Evolutionary conservation across 1,284 basidiomycete species (phyloP).

Genomic region (Leucocoprinus gongylophorus): DNA sequence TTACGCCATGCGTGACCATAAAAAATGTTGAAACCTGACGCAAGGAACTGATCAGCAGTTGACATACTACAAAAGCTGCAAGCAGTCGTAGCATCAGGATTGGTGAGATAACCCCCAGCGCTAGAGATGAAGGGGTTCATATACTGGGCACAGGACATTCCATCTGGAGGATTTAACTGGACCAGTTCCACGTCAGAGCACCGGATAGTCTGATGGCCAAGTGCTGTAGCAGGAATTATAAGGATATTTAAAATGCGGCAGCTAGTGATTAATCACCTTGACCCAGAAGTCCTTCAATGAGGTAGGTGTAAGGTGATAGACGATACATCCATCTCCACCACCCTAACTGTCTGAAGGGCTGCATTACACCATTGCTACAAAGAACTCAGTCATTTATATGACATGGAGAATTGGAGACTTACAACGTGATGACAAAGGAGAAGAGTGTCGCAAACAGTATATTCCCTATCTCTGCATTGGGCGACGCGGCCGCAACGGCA

Average conservation of each 20-base stretch:
- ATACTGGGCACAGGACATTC: slow-evolving; percentile 54
- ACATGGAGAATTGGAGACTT: slow-evolving; percentile 23
- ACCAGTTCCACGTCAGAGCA: slow-evolving; percentile 53
- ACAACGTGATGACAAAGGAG: slow-evolving; percentile 65
- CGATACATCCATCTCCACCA: slow-evolving; percentile 87
- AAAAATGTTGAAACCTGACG: slow-evolving; percentile 39
- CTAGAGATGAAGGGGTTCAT: slow-evolving; percentile 44
- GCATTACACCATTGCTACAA: slow-evolving; percentile 55
- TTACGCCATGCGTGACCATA: slow-evolving; percentile 47
- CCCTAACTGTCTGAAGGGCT: slow-evolving; percentile 56
- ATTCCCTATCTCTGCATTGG: slow-evolving; percentile 58
- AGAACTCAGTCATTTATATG: slow-evolving; percentile 13
- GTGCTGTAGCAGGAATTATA: slow-evolving; percentile 20
- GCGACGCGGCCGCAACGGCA: slow-evolving; percentile 60
- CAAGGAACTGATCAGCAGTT: slow-evolving; percentile 39
- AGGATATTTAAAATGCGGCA: neutral
- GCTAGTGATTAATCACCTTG: slow-evolving; percentile 30
- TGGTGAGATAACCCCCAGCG: slow-evolving; percentile 60
- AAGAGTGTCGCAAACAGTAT: slow-evolving; percentile 63
- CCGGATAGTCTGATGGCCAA: slow-evolving; percentile 44
- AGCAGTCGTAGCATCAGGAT: slow-evolving; percentile 44
- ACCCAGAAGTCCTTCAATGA: slow-evolving; percentile 51
- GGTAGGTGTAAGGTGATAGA: slow-evolving; percentile 71
- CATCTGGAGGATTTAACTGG: slow-evolving; percentile 47
- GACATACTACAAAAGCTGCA: slow-evolving; percentile 51